Evolutionary conservation across 768 basidiomycete species (phyloP), one percentile per base, ranked within the genome.

Genomic region (Tulasnella sp.): DNA sequence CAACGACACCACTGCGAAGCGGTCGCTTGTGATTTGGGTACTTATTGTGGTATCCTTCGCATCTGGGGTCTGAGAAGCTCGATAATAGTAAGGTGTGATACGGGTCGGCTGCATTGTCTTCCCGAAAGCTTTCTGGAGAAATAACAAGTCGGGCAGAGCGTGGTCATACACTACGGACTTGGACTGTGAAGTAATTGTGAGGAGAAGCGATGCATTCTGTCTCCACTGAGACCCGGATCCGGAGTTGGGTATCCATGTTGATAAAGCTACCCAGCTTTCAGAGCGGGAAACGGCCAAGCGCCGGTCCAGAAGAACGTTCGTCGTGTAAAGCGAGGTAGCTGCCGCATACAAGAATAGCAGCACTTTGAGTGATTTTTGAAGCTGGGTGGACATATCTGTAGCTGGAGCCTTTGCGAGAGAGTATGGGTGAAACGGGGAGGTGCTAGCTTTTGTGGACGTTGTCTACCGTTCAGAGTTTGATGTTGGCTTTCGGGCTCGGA

Each of bases 21-120:
- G 88, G 81, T 92, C 91, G 81, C 88, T 89, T 2, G 94, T 95
- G 46, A 95, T 91, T 42, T 95, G 87, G 0, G 94, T 96, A 0
- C 94, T 93, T 77, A 96, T 90, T 2, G 94, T 95, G 74, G 96
- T 90, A 79, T 94, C 93, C 48, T 91, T 88, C 40, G 84, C 81
- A 71, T 89, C 86, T 79, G 91, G 88, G 15, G 82, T 80, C 2
- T 87, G 88, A 15, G 87, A 86, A 2, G 92, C 92, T 74, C 89
- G 88, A 83, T 93, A 93, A 84, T 92, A 94, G 85, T 91, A 96
- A 0, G 94, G 94, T 29, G 93, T 87, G 75, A 94, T 89, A 80
- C 90, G 90, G 81, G 88, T 91, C 0, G 94, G 93, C 48, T 88
- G 88, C 88, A 92, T 89, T 20, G 89, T 89, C 76, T 86, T 86